Percentiles rank a stretch among this genome's conserved stretches.
phyloP scores from a whole-genome alignment of 2,329 filamentous ascomycete species.

The Colletotrichum acutatum region DNA sequence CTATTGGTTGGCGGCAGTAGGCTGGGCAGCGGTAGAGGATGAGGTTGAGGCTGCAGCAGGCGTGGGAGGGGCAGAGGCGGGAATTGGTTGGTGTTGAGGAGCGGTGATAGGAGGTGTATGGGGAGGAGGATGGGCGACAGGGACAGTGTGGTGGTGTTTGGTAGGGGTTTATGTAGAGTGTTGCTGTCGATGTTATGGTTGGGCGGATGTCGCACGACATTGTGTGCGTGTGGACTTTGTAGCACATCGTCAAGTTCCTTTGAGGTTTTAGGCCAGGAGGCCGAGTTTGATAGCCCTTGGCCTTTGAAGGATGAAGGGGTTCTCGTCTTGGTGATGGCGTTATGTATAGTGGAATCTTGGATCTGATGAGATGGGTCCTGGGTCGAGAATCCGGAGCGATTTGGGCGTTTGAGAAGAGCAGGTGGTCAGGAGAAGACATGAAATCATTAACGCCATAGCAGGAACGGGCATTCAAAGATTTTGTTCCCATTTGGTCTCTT shows the following conservation, averaged over 20 bases:
- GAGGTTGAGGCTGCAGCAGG: constrained; percentile 40
- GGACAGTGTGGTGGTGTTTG: constrained; percentile 35
- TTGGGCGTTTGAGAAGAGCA: not conserved
- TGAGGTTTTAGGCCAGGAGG: not conserved
- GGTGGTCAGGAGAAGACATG: not conserved
- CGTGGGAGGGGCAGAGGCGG: constrained; percentile 40
- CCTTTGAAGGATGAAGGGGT: not conserved
- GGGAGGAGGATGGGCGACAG: constrained; percentile 28
- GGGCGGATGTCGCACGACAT: constrained; percentile 44
- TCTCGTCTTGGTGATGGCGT: not conserved
- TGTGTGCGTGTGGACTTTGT: constrained; percentile 41
- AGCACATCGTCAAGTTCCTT: constrained; percentile 22
- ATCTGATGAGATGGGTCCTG: not conserved
- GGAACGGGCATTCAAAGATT: not conserved
- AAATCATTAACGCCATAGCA: not conserved
- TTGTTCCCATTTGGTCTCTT: not conserved
- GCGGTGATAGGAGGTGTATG: not conserved
- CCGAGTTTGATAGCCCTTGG: not conserved
- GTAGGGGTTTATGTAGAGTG: constrained; percentile 41
- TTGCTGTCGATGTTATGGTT: constrained; percentile 39
- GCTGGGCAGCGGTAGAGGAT: constrained; percentile 36
- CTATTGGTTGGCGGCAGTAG: constrained; percentile 1
- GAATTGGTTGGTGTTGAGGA: constrained; percentile 36
- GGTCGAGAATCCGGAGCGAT: too few species aligned
- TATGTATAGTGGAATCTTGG: not conserved